Evolutionary conservation across 176 grass and related monocot genomes (phyloP).

Genomic region (Aegilops longissima): DNA sequence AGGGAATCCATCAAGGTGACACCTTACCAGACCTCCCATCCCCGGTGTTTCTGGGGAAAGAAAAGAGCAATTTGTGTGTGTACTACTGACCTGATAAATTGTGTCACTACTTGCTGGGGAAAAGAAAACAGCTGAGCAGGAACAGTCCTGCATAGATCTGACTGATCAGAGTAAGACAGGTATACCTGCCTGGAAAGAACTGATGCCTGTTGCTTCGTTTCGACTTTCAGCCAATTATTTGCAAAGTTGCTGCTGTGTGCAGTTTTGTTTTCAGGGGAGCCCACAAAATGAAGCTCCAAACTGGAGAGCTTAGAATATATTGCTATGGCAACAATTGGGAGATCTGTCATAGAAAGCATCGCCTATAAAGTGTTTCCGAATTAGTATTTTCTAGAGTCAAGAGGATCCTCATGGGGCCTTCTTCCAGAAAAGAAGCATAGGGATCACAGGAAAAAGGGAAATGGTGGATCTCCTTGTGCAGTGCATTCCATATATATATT

Average conservation of each 20-base stretch:
- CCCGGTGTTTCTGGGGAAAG: background rate
- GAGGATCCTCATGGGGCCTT: constrained; percentile 33
- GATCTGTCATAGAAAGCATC: constrained; percentile 13
- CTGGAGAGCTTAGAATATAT: background rate
- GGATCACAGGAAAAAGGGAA: background rate
- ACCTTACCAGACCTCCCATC: constrained; percentile 26
- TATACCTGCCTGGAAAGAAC: background rate
- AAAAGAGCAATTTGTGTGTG: background rate
- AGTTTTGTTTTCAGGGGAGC: constrained; percentile 4
- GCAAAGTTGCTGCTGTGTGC: background rate
- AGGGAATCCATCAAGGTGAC: constrained; percentile 36
- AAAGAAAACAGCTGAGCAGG: too few species aligned
- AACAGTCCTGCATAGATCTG: background rate
- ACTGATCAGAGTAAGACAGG: background rate
- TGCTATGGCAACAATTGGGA: background rate
- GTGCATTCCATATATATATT: background rate
- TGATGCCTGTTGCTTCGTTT: background rate
- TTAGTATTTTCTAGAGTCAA: constrained; percentile 1
- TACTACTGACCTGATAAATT: background rate
- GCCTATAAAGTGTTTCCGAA: background rate
- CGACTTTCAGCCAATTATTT: constrained; percentile 1
- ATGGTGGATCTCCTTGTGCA: background rate
- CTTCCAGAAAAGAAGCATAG: constrained; percentile 20
- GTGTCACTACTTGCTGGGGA: background rate
- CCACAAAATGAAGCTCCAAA: background rate